These are phyloP conservation scores for Aspergillus sp. DNA, from an alignment of 2,329 filamentous ascomycete genomes.

Conservation along the genomic window DNA sequence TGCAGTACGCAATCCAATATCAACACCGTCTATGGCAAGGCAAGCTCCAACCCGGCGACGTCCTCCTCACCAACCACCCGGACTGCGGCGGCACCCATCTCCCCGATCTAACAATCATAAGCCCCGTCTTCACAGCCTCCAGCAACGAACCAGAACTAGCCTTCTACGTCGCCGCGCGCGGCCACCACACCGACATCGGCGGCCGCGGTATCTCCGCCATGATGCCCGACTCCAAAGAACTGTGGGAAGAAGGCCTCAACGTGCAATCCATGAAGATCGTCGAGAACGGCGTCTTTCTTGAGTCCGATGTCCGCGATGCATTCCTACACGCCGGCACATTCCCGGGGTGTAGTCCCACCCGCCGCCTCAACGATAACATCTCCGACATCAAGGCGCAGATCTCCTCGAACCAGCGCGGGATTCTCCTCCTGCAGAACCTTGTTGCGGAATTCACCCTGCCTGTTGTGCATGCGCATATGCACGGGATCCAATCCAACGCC, in stretches of 20 bases:
- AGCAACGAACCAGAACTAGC: too few species aligned
- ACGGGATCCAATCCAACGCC: constrained; percentile 76
- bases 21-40: constrained; percentile 79
- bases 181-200: constrained; percentile 82
- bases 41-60: constrained; percentile 74
- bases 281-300: constrained; percentile 73
- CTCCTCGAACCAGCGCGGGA: constrained; percentile 82
- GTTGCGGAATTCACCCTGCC: constrained; percentile 64
- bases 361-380: constrained; percentile 78
- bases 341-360: constrained; percentile 73
- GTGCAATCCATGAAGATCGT: constrained; percentile 62
- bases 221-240: constrained; percentile 59
- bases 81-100: constrained; percentile 82
- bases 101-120: constrained; percentile 79
- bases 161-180: constrained; percentile 78
- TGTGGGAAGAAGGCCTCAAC: constrained; percentile 50
- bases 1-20: constrained; percentile 77
- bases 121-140: constrained; percentile 64
- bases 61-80: constrained; percentile 80
- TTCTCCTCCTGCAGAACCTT: constrained; percentile 34
- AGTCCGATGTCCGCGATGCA: constrained; percentile 69
- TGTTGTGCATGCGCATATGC: constrained; percentile 81
- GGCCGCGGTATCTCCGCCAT: constrained; percentile 80
- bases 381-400: constrained; percentile 86
- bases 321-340: constrained; percentile 70